These are phyloP conservation scores for Hanseniaspora sp. DNA, from an alignment of 1,139 yeast species.

Conservation along the genomic window DNA sequence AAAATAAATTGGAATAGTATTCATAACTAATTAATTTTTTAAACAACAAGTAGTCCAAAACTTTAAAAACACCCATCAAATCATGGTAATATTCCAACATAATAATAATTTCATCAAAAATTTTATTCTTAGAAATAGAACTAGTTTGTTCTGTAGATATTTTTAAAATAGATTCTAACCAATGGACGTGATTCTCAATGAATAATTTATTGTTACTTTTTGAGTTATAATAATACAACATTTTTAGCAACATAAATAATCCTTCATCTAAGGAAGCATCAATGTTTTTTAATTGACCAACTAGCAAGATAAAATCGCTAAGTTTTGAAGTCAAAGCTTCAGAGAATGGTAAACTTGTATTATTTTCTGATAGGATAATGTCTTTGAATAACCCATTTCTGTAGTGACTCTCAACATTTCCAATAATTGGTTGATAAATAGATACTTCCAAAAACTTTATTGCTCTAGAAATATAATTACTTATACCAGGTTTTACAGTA, in stretches of 20 bases:
- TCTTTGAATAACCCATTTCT: neutral
- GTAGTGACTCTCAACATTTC: conserved; percentile 2
- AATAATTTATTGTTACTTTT: neutral
- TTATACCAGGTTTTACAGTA: neutral
- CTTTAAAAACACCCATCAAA: conserved; percentile 8
- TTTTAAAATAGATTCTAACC: neutral
- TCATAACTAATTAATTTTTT: neutral
- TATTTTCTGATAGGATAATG: neutral
- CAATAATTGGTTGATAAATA: conserved; percentile 1
- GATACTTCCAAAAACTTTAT: neutral
- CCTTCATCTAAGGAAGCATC: neutral
- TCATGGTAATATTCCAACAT: conserved; percentile 2
- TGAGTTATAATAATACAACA: conserved; percentile 1
- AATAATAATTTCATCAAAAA: neutral
- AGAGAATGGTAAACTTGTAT: neutral
- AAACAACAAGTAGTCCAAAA: conserved; percentile 6
- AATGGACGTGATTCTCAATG: neutral
- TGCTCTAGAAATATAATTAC: neutral
- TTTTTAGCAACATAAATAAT: neutral
- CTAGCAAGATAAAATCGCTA: neutral
- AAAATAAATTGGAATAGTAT: conserved; percentile 2
- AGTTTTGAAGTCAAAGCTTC: neutral
- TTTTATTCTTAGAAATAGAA: too few species aligned
- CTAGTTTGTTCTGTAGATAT: neutral
- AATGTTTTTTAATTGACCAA: neutral